Evolutionary conservation across 345 rosid species (phyloP).

Genomic region (Pelargonium nanum): DNA sequence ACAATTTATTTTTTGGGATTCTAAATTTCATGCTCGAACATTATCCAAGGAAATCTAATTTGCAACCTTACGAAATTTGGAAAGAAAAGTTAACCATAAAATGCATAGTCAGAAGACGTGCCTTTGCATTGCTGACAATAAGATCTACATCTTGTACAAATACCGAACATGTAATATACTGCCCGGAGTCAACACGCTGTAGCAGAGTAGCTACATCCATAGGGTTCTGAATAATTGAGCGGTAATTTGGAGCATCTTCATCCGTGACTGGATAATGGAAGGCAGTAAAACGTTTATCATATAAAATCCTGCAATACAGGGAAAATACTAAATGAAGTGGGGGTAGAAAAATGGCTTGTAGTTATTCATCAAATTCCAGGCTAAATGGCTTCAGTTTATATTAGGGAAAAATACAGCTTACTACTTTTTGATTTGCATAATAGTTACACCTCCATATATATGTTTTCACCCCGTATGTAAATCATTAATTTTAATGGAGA

Average conservation of each 20-base stretch:
- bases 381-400: constrained; percentile 2
- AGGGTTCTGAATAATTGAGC: constrained; percentile 76
- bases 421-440: too few species aligned
- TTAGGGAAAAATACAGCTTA: too few species aligned
- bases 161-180: constrained; percentile 67
- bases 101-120: constrained; percentile 14
- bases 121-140: constrained; percentile 90
- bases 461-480: too few species aligned
- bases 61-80: background rate
- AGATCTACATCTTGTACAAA: constrained; percentile 87
- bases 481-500: too few species aligned
- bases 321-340: background rate
- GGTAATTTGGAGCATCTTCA: constrained; percentile 96
- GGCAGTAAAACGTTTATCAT: constrained; percentile 80
- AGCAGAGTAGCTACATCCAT: constrained; percentile 89
- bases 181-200: constrained; percentile 85
- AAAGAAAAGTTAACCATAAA: background rate
- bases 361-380: background rate
- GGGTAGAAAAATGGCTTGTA: background rate
- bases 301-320: constrained; percentile 52
- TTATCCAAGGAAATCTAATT: background rate
- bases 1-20: background rate
- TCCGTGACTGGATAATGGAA: constrained; percentile 91
- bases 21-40: background rate
- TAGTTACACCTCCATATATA: too few species aligned